Evolutionary conservation across 2,329 filamentous ascomycete genomes (phyloP).

Genomic region (Helotiales sp.): DNA sequence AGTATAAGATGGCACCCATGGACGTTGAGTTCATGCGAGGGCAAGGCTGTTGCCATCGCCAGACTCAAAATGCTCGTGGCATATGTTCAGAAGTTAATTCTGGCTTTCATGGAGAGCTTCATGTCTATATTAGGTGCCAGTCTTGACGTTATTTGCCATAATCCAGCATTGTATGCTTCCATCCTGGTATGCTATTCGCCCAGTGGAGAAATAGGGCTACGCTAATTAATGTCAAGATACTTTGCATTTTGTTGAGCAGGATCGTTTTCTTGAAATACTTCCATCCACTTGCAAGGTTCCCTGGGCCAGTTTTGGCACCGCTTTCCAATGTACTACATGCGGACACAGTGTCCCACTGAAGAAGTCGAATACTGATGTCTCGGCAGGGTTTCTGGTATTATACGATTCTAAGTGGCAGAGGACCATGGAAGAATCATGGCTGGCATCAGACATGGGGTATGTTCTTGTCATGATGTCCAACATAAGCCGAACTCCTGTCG

Average conservation of each 20-base stretch:
- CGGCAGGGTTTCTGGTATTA: slow-evolving; percentile 29
- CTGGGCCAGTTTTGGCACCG: slow-evolving; percentile 37
- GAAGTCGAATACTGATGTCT: not conserved
- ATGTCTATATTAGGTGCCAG: not conserved
- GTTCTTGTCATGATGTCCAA: not conserved
- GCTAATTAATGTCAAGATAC: slow-evolving; percentile 2
- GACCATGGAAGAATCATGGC: slow-evolving; percentile 27
- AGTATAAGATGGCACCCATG: slow-evolving; percentile 4
- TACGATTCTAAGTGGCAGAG: slow-evolving; percentile 25
- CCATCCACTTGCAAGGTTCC: slow-evolving; percentile 43
- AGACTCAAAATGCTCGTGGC: slow-evolving; percentile 12
- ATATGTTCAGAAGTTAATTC: not conserved
- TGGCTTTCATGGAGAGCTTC: not conserved
- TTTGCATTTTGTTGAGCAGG: not conserved
- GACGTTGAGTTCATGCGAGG: not conserved
- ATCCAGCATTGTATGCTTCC: not conserved
- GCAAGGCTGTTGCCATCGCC: not conserved
- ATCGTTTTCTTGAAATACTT: slow-evolving; percentile 23
- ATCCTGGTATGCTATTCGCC: not conserved
- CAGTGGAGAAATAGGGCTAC: not conserved
- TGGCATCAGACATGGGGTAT: slow-evolving; percentile 32
- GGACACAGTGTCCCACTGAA: not conserved
- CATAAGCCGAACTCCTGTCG: not conserved
- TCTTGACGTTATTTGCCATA: not conserved
- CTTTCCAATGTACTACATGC: slow-evolving; percentile 15